phyloP scores from a whole-genome alignment of 129 eudicot genomes.

The Smallanthus sonchifolius region DNA sequence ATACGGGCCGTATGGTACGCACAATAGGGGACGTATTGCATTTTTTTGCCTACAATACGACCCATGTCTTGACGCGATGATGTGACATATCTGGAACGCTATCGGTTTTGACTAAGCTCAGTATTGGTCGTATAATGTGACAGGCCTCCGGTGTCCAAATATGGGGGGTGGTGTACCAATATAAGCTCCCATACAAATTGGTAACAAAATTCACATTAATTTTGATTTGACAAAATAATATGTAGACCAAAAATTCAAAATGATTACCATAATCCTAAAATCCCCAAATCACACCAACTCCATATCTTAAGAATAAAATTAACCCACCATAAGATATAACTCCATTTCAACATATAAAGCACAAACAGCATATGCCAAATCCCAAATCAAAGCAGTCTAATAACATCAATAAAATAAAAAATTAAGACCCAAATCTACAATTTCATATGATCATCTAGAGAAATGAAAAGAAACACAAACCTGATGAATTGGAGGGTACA shows the following conservation, averaged over 20 bases:
- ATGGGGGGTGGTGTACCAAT: too few relatives aligned
- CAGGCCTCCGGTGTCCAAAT: too few relatives aligned
- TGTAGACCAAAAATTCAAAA: conserved; percentile 13
- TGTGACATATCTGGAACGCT: too few relatives aligned
- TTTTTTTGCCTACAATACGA: too few relatives aligned
- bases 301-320: not conserved
- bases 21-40: too few relatives aligned
- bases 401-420: not conserved
- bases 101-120: too few relatives aligned
- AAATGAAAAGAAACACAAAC: conserved; percentile 20
- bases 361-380: not conserved
- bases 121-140: too few relatives aligned
- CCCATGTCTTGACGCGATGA: too few relatives aligned
- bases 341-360: not conserved
- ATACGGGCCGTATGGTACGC: too few relatives aligned
- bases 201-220: not conserved
- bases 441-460: not conserved
- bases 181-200: not conserved
- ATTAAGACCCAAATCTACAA: conserved; percentile 3
- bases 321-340: not conserved
- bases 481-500: conserved; percentile 94
- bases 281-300: conserved; percentile 11
- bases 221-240: conserved; percentile 3
- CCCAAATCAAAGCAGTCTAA: not conserved
- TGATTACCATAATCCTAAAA: conserved; percentile 17